Evolutionary conservation across 176 grass and related monocot genomes (phyloP), one percentile per base, ranked within the genome.

Genomic region (Urochloa ruziziensis): DNA sequence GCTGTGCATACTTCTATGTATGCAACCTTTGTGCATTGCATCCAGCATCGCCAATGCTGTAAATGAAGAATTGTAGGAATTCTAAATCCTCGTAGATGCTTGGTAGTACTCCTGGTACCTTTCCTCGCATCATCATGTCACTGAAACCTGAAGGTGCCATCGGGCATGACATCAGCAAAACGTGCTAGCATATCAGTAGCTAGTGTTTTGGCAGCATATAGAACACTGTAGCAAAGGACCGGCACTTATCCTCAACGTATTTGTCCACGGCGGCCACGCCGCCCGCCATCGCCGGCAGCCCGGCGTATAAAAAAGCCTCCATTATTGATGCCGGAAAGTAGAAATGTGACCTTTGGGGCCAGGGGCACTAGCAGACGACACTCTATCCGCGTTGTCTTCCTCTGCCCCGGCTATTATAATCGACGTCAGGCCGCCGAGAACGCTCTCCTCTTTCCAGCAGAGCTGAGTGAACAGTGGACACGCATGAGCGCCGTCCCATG

Each of bases 271-370:
- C n/a, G 18, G 66, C 35, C 46, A 78, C 28, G 87, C 70, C 75
- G 60, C 60, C 16, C 60, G 40, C 62, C 82, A 67, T 62, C 30
- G 16, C 52, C 47, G 70, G 48, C 70, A 35, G 40, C 11, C 43
- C 29, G 42, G 73, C 52, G 54, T 32, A 62, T 39, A 51, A 72
- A 67, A 37, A 15, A 6, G n/a, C n/a, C 42, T 61, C 30, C 68
- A 75, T 85, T 75, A 68, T 89, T 80, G 82, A 80, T 49, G 35
- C 23, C 37, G 6, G 59, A 80, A 84, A 84, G 29, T 28, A 36
- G 29, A 67, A 49, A 46, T 19, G 17, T 84, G 81, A 83, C 80
- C 54, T 83, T 27, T 74, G 47, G 80, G 27, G 34, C 67, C 21
- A 74, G 47, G 80, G 27, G 34, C 67, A 73, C 57, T 42, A 77